Base-by-base conservation (phyloP, 805 yeast species). In the Torulaspora gathmanii region DNA sequence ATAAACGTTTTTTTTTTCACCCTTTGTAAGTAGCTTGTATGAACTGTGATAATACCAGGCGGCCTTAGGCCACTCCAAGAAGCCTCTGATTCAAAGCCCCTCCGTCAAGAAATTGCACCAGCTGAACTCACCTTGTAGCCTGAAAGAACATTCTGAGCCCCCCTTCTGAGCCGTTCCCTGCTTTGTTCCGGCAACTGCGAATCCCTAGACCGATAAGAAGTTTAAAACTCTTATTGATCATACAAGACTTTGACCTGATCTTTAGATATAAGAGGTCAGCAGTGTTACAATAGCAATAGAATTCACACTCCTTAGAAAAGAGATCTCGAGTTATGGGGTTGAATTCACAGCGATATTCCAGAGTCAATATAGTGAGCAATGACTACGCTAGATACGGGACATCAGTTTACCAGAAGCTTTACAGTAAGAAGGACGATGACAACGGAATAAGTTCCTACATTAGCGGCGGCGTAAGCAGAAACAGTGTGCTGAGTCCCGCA, bases 301-400 rank as follows among this genome's bases (percentile, higher is more conserved):
- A 12, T 15, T 15, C 17, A n/a, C 11, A 12, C 33, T 17, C 16
- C 3, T 30, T 5, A 15, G 33, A 4, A 12, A 8, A 11, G 10
- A 9, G 13, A 17, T 30, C 8, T 12, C 17, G 25, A 35, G 37
- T 35, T 20, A 41, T 41, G 44, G 39, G 39, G 22, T 34, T 36
- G 29, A 35, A 22, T 35, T 27, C 39, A 9, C 47, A 44, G 35
- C 26, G 44, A 26, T 39, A 34, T 33, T 33, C 47, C 33, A 37
- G 44, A 41, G 60, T 69, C 31, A 59, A 64, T 48, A 64, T 70
- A 11, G 68, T 67, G 39, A 64, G 65, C 49, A 53, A 59, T 27
- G 61, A 68, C 52, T 70, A 70, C 49, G 61, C 64, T 15, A 60
- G 65, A 20, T 70, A 70, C 45, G 73, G 73, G 5, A 64, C 65